Conservation (phyloP, 805 yeast species). For the Candida takata region DNA sequence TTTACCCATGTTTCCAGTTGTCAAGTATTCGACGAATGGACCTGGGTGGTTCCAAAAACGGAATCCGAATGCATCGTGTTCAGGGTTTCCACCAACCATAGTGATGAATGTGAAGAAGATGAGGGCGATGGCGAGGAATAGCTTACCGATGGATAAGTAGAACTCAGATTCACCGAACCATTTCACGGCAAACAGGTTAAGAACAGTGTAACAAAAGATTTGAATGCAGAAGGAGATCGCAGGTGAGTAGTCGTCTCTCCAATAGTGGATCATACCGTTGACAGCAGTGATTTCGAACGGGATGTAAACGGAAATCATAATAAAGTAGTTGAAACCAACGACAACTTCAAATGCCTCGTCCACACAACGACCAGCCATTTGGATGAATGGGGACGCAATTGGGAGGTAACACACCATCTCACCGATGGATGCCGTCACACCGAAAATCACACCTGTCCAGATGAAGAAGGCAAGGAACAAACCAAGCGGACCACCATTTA, state of each 20-base stretch:
- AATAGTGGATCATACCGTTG: conserved; percentile 55
- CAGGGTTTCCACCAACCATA: conserved; percentile 85
- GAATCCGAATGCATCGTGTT: conserved; percentile 55
- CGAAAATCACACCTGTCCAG: conserved; percentile 59
- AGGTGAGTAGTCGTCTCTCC: conserved; percentile 71
- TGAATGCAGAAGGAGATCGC: conserved; percentile 64
- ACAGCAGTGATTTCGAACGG: conserved; percentile 64
- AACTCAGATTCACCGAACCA: conserved; percentile 81
- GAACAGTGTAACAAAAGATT: conserved; percentile 50
- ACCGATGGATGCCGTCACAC: conserved; percentile 56
- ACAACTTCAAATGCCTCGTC: conserved; percentile 66
- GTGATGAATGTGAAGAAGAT: conserved; percentile 67
- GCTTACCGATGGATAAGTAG: conserved; percentile 65
- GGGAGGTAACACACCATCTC: conserved; percentile 61
- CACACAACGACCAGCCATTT: conserved; percentile 54
- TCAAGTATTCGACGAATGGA: conserved; percentile 48
- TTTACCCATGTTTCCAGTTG: conserved; percentile 51
- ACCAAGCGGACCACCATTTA: conserved; percentile 49
- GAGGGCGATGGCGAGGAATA: conserved; percentile 63
- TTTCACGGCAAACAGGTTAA: conserved; percentile 66
- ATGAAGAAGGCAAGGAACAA: conserved; percentile 50
- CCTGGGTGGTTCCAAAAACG: conserved; percentile 46
- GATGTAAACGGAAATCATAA: conserved; percentile 47
- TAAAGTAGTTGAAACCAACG: conserved; percentile 57
- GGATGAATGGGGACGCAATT: conserved; percentile 55